Evolutionary conservation across 352 stramenopile genomes (phyloP).

Genomic region (Globisporangium nodosum): DNA sequence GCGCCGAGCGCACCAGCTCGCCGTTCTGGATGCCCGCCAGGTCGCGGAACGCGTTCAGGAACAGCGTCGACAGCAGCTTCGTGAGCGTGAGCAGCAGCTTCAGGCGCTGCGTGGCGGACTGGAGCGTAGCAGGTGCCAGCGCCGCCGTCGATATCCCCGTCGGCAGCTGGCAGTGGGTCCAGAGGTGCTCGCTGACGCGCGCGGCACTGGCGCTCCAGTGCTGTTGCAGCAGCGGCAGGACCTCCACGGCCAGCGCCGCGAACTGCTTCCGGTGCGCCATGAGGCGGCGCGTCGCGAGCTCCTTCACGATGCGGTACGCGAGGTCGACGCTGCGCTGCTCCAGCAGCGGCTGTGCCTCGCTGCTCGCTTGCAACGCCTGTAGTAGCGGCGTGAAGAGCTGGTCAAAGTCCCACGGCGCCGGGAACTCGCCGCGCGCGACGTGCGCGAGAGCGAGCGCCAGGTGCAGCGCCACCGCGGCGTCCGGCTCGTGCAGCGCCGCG

Average conservation of each 20-base stretch:
- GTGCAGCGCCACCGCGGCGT: constrained; percentile 48
- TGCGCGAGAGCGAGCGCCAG: constrained; percentile 55
- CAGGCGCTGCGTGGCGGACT: constrained; percentile 20
- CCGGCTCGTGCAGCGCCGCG: constrained; percentile 61
- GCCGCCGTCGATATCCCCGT: constrained; percentile 9
- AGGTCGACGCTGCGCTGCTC: constrained; percentile 50
- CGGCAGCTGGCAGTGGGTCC: constrained; percentile 14
- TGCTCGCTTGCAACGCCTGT: constrained; percentile 29
- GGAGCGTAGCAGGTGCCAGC: constrained; percentile 10
- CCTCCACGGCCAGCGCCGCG: constrained; percentile 54
- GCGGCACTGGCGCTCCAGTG: constrained; percentile 42
- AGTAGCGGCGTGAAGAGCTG: constrained; percentile 64
- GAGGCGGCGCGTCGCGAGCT: constrained; percentile 68
- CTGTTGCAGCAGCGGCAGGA: constrained; percentile 53
- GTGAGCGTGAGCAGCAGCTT: constrained; percentile 39
- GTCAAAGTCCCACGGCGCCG: constrained; percentile 53
- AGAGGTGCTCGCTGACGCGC: constrained; percentile 28
- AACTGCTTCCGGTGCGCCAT: constrained; percentile 83
- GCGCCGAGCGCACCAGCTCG: constrained; percentile 43
- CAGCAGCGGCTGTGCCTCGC: constrained; percentile 8
- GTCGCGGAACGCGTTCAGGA: constrained; percentile 70
- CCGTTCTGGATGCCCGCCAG: constrained; percentile 44
- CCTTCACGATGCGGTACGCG: constrained; percentile 73
- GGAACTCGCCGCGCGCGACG: constrained; percentile 75
- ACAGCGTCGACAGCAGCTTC: constrained; percentile 64